Percentiles rank a stretch among this genome's conserved stretches.
Conservation (phyloP, 371 early-diverging fungal genomes). For the Haplosporangium sp. region DNA sequence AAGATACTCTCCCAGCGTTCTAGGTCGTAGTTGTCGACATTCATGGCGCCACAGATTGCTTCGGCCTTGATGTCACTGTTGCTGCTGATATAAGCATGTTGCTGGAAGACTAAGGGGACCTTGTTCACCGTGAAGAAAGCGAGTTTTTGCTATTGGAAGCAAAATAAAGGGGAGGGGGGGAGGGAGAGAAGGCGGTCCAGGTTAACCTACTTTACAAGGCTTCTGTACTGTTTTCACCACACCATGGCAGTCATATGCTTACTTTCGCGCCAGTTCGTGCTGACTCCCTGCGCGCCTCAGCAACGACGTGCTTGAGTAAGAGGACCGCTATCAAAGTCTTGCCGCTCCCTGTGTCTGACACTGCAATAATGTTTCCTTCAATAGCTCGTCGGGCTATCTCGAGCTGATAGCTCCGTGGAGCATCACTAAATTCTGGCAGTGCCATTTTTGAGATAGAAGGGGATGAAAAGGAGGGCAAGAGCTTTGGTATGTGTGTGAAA, state of each 20-base stretch:
- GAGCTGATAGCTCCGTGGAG: constrained; percentile 84
- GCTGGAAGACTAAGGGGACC: constrained; percentile 89
- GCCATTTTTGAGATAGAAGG: not conserved
- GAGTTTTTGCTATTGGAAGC: constrained; percentile 28
- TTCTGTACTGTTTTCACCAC: too few relatives aligned
- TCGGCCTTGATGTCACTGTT: constrained; percentile 73
- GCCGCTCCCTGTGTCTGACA: constrained; percentile 91
- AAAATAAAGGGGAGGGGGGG: not conserved
- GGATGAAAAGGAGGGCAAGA: too few relatives aligned
- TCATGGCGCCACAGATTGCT: constrained; percentile 78
- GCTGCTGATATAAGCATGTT: constrained; percentile 74
- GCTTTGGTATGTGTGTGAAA: not conserved
- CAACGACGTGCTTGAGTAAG: constrained; percentile 78
- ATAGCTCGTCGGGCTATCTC: constrained; percentile 77
- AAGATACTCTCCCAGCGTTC: constrained; percentile 69
- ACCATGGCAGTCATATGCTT: not conserved
- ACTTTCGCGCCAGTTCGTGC: constrained; percentile 55
- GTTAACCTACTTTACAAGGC: too few relatives aligned
- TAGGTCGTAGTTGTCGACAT: constrained; percentile 71
- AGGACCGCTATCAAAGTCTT: constrained; percentile 90
- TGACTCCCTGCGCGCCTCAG: constrained; percentile 55
- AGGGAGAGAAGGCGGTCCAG: too few relatives aligned
- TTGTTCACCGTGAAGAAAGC: constrained; percentile 86
- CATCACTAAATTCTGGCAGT: constrained; percentile 5
- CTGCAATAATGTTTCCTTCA: constrained; percentile 82